Evolutionary conservation across 306 rosid species (phyloP), one percentile per base, ranked within the genome.

Genomic region (Echinosophora koreensis): DNA sequence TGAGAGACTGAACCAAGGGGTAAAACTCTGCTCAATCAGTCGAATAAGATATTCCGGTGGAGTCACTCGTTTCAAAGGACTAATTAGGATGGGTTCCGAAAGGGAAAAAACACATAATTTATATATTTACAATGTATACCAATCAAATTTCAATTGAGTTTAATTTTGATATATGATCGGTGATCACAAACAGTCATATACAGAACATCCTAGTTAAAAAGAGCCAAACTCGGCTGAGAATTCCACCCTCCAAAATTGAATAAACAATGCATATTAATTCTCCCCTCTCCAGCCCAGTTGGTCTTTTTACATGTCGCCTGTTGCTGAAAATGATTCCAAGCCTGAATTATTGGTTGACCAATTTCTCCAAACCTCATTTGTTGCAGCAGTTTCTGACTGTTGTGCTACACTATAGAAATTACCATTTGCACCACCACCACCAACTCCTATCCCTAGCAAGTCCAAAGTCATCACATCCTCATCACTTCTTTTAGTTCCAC

Each of bases 381-480:
- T 16, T 47, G 82, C 76, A 75, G 73, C 78, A 70, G 30, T 76
- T 60, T 79, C 80, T 15, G 72, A 66, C 12, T 50, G 83, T 57
- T 84, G 85, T 2, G 13, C 35, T 9, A 84, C 81, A 1, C 84
- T 85, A 57, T 65, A 82, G 82, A 89, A 86, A 55, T 70, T 72
- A 16, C 78, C 89, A 79, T 81, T 78, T 51, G 68, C 73, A 34
- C 22, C 22, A 22, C 22, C 22, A 0, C 77, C 83, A 51, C 87
- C 80, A 0, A 81, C 88, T 41, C 88, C 91, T 18, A 83, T 82
- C 56, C 98, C 96, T 84, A 94, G 84, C 70, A 94, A 91, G 67
- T 94, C 94, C 54, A 94, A 42, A 2, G 98, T 94, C 92, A 76
- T 80, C n/a, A 84, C 81, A 81, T 84, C 92, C 2, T 67, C 80